Conservation (phyloP, 306 rosid genomes). For the Alnus glutinosa region DNA sequence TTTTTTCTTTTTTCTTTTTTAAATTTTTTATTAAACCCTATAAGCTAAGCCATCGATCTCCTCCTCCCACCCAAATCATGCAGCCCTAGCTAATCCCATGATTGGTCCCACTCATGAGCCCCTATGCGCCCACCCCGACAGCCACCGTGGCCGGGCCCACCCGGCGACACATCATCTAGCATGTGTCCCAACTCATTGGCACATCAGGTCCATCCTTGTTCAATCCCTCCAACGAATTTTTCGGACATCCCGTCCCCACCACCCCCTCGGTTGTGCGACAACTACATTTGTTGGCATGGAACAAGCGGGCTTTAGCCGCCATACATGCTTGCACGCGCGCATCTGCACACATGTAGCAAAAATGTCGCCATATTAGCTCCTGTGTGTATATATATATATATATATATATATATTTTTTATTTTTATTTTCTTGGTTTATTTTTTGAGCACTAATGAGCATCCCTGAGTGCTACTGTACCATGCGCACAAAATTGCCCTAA, state of each 20-base stretch:
- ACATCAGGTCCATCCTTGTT: constrained; percentile 55
- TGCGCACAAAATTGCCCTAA: constrained; percentile 52
- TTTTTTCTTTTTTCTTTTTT: neutral
- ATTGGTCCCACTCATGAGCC: constrained; percentile 69
- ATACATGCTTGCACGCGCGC: constrained; percentile 65
- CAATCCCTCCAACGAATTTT: constrained; percentile 27
- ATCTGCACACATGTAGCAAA: constrained; percentile 38
- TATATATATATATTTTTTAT: constrained; percentile 26
- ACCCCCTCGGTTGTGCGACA: constrained; percentile 48
- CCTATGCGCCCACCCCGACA: constrained; percentile 59
- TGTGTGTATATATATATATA: constrained; percentile 27
- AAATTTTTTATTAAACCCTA: neutral
- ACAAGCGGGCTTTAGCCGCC: constrained; percentile 58
- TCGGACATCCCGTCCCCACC: constrained; percentile 69
- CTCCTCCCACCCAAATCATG: constrained; percentile 36
- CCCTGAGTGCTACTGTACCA: constrained; percentile 74
- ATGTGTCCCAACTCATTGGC: constrained; percentile 69
- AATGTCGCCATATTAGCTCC: constrained; percentile 14
- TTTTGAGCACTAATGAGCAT: constrained; percentile 36
- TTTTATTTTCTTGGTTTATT: neutral
- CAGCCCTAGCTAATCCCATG: constrained; percentile 43
- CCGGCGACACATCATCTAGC: constrained; percentile 55
- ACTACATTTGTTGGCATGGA: constrained; percentile 38
- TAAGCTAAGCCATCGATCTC: neutral
- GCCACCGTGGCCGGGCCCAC: constrained; percentile 59